These are phyloP conservation scores for Apiotrichum brassicae DNA, from an alignment of 1,284 basidiomycete genomes.

Conservation along the genomic window DNA sequence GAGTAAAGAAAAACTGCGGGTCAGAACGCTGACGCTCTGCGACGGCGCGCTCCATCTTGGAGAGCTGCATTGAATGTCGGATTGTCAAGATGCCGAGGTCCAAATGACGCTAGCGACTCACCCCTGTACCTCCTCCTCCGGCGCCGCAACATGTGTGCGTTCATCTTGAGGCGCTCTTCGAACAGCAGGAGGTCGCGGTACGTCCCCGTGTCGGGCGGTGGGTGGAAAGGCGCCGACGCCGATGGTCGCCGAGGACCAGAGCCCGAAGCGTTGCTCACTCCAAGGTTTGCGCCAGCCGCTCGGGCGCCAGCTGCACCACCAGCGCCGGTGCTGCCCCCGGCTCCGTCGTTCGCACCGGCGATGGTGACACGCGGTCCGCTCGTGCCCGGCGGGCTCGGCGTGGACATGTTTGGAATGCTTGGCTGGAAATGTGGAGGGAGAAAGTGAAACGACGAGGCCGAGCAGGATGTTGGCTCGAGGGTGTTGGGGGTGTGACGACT, in stretches of 20 bases:
- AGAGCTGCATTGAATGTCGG: too few species aligned
- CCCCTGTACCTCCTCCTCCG: conserved; percentile 82
- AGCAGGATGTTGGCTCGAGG: too few species aligned
- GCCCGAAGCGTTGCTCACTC: too few species aligned
- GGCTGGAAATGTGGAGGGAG: too few species aligned
- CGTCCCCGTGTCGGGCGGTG: conserved; percentile 64
- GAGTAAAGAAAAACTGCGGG: conserved; percentile 36
- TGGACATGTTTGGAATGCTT: not conserved
- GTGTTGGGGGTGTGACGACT: too few species aligned
- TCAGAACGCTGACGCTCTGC: conserved; percentile 3
- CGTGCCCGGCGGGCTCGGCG: not conserved
- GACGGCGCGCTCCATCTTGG: too few species aligned
- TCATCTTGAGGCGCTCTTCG: conserved; percentile 92
- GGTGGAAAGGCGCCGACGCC: conserved; percentile 51
- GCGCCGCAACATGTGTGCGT: conserved; percentile 70
- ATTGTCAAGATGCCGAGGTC: too few species aligned
- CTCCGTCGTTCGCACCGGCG: not conserved
- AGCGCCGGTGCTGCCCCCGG: not conserved
- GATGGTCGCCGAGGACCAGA: not conserved
- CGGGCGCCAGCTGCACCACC: too few species aligned
- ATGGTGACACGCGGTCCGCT: not conserved
- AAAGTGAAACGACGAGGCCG: too few species aligned
- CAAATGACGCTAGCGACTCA: conserved; percentile 50
- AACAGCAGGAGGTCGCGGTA: conserved; percentile 87
- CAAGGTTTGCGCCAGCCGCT: too few species aligned